Evolutionary conservation across 805 yeast species (phyloP).

Genomic region (Ogataea kodamae): DNA sequence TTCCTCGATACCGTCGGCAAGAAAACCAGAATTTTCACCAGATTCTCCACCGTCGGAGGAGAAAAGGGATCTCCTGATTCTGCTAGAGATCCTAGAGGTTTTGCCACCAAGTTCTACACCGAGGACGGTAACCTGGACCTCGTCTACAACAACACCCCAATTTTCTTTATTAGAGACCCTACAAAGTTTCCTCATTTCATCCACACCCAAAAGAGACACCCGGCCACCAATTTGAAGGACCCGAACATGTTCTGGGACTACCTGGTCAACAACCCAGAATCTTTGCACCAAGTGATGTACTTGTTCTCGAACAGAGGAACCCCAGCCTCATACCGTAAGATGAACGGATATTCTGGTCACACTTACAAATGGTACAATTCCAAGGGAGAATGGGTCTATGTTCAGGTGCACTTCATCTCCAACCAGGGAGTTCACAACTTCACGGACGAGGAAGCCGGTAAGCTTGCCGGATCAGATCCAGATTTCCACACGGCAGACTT

Average conservation of each 20-base stretch:
- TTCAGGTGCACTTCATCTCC: conserved; percentile 68
- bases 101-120: conserved; percentile 74
- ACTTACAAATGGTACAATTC: conserved; percentile 76
- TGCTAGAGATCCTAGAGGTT: conserved; percentile 86
- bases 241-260: conserved; percentile 85
- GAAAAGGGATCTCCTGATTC: conserved; percentile 79
- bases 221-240: conserved; percentile 76
- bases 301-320: conserved; percentile 82
- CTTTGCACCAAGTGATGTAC: conserved; percentile 69
- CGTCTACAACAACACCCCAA: conserved; percentile 84
- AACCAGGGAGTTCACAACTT: conserved; percentile 54
- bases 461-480: conserved; percentile 71
- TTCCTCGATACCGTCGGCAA: conserved; percentile 75
- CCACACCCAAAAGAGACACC: conserved; percentile 86
- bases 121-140: conserved; percentile 83
- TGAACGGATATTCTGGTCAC: conserved; percentile 86
- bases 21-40: conserved; percentile 65
- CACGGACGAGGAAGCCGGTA: conserved; percentile 64
- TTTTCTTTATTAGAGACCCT: conserved; percentile 82
- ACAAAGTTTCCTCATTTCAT: conserved; percentile 83
- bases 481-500: conserved; percentile 79
- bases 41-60: conserved; percentile 89
- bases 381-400: conserved; percentile 73
- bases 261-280: conserved; percentile 67
- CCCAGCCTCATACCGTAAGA: conserved; percentile 68